Percentiles rank a stretch among this genome's conserved stretches.
phyloP scores from a whole-genome alignment of 2,329 filamentous ascomycete genomes.

The Sclerotinia trifoliorum region DNA sequence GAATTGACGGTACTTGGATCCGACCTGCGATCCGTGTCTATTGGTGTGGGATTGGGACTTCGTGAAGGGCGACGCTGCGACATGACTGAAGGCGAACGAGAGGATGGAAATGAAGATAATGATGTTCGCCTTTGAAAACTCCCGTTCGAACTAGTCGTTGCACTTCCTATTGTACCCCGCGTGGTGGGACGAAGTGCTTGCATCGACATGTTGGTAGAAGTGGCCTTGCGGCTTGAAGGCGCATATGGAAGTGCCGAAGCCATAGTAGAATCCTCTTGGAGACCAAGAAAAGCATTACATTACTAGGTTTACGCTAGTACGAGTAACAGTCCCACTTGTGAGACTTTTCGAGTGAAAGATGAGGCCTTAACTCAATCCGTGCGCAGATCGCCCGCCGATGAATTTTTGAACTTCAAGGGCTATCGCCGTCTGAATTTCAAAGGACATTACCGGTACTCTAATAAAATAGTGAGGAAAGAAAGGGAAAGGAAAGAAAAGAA shows the following conservation, averaged over 20 bases:
- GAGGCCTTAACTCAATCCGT: constrained; percentile 23
- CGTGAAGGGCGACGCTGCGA: constrained; percentile 52
- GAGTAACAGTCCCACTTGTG: constrained; percentile 20
- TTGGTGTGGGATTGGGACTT: constrained; percentile 51
- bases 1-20: constrained; percentile 57
- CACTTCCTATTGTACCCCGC: constrained; percentile 31
- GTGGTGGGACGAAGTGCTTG: constrained; percentile 34
- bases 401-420: constrained; percentile 8
- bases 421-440: not conserved
- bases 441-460: not conserved
- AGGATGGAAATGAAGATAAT: constrained; percentile 61
- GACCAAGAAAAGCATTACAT: constrained; percentile 23
- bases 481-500: too few relatives aligned
- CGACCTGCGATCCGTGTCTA: constrained; percentile 56
- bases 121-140: constrained; percentile 50
- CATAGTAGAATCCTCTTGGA: constrained; percentile 22
- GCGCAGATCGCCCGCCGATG: constrained; percentile 4
- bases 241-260: constrained; percentile 27
- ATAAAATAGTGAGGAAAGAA: not conserved
- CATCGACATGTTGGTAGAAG: constrained; percentile 28
- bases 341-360: constrained; percentile 18
- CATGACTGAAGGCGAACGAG: constrained; percentile 58
- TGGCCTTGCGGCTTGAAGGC: constrained; percentile 28
- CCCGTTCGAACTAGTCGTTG: constrained; percentile 37
- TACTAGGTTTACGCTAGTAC: constrained; percentile 23